A percentile compares a stretch with the other conserved stretches of the same genome.
phyloP scores from a whole-genome alignment of 2,329 filamentous ascomycete genomes.

The Dryadomyces sulphureus region DNA sequence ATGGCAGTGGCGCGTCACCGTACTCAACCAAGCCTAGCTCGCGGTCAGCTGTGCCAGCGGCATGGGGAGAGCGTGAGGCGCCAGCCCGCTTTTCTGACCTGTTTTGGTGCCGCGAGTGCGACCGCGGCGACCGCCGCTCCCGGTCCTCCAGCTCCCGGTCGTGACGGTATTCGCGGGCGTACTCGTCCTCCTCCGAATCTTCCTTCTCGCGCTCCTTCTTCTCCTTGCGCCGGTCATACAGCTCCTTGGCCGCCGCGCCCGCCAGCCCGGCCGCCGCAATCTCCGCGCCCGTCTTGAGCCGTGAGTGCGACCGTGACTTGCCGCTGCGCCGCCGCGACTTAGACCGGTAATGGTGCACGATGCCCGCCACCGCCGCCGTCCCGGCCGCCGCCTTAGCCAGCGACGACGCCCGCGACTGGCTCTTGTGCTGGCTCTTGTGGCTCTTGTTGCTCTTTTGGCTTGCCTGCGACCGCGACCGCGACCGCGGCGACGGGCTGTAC shows the following conservation, averaged over 20 bases:
- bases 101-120: slow-evolving; percentile 12
- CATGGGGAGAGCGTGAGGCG: slow-evolving; percentile 27
- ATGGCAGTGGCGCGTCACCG: slow-evolving; percentile 40
- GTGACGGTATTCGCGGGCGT: slow-evolving; percentile 17
- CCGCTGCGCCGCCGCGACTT: slow-evolving; percentile 27
- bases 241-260: slow-evolving; percentile 43
- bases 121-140: slow-evolving; percentile 16
- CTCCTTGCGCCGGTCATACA: slow-evolving; percentile 45
- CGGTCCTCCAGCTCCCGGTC: slow-evolving; percentile 9
- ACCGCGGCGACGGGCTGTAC: slow-evolving; percentile 19
- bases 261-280: slow-evolving; percentile 45
- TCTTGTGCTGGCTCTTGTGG: slow-evolving; percentile 14
- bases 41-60: slow-evolving; percentile 39
- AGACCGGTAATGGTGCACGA: slow-evolving; percentile 41
- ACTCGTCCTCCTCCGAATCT: slow-evolving; percentile 14
- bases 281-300: slow-evolving; percentile 39
- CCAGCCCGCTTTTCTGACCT: slow-evolving; percentile 13
- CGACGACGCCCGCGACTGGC: slow-evolving; percentile 30
- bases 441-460: slow-evolving; percentile 11
- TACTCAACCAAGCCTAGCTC: slow-evolving; percentile 57
- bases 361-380: slow-evolving; percentile 40
- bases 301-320: slow-evolving; percentile 29
- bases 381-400: slow-evolving; percentile 43
- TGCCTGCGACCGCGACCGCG: too few species aligned
- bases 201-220: slow-evolving; percentile 34